These are phyloP conservation scores for Cyclotella cryptica DNA, from an alignment of 108 stramenopile species.

Conservation along the genomic window DNA sequence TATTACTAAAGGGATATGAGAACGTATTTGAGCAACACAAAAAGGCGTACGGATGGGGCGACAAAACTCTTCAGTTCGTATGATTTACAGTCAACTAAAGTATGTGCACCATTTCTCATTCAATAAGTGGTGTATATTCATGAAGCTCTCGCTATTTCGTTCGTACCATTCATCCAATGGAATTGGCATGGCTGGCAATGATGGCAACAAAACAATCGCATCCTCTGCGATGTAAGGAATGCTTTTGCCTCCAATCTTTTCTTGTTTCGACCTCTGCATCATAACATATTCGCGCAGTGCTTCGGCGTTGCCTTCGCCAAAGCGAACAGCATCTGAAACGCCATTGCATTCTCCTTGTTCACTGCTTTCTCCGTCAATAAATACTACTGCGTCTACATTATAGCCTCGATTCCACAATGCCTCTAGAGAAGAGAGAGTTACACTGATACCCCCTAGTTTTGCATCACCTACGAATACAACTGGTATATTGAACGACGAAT, in stretches of 20 bases:
- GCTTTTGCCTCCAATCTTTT: conserved; percentile 18
- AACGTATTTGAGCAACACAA: conserved; percentile 72
- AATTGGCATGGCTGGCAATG: conserved; percentile 68
- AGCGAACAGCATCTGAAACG: conserved; percentile 42
- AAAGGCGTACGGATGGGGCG: conserved; percentile 62
- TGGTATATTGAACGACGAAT: conserved; percentile 68
- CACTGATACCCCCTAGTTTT: conserved; percentile 92
- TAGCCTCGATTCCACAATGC: conserved; percentile 87
- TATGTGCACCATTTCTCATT: conserved; percentile 1
- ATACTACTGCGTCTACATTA: conserved; percentile 76
- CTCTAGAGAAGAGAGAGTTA: conserved; percentile 90
- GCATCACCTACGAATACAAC: conserved; percentile 95
- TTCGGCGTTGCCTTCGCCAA: conserved; percentile 49
- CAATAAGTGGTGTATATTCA: conserved; percentile 31
- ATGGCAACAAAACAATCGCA: conserved; percentile 77
- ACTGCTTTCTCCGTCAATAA: conserved; percentile 57
- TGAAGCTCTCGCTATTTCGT: conserved; percentile 29
- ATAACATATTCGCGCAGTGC: conserved; percentile 67
- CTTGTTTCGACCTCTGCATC: conserved; percentile 36
- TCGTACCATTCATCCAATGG: conserved; percentile 81
- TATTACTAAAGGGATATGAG: conserved; percentile 59
- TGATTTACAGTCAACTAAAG: not conserved
- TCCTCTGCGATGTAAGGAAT: conserved; percentile 29
- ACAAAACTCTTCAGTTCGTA: conserved; percentile 55
- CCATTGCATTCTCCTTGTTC: conserved; percentile 11